Conservation (phyloP, 1,139 yeast species). For the Geotrichum candidum region DNA sequence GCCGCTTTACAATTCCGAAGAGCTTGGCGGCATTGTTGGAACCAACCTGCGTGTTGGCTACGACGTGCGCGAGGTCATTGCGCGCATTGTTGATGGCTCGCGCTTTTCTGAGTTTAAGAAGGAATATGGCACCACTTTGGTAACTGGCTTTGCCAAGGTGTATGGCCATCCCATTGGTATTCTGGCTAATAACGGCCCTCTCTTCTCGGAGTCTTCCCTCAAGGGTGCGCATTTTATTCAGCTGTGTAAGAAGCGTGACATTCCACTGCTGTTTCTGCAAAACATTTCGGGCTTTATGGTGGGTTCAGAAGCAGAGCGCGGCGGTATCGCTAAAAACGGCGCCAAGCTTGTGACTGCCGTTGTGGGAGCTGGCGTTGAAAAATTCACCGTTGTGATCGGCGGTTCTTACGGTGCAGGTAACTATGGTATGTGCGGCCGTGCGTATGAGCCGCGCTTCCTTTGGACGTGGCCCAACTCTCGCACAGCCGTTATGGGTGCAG, state of each 20-base stretch:
- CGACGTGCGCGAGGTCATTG: constrained; percentile 35
- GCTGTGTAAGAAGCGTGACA: constrained; percentile 34
- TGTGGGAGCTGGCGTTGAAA: constrained; percentile 34
- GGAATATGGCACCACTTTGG: constrained; percentile 33
- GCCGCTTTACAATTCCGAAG: constrained; percentile 32
- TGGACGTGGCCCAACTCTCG: constrained; percentile 37
- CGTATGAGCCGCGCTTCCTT: constrained; percentile 35
- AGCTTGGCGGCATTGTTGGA: constrained; percentile 34
- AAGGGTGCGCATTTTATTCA: constrained; percentile 37
- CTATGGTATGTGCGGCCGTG: constrained; percentile 38
- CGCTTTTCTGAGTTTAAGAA: constrained; percentile 33
- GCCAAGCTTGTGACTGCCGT: constrained; percentile 36
- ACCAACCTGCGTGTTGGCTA: constrained; percentile 32
- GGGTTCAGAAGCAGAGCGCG: constrained; percentile 35
- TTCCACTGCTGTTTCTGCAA: constrained; percentile 34
- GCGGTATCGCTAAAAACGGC: constrained; percentile 37
- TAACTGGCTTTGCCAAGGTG: constrained; percentile 32
- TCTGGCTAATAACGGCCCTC: constrained; percentile 36
- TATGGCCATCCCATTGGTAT: constrained; percentile 35
- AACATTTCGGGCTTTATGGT: constrained; percentile 37
- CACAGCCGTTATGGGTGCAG: constrained; percentile 37
- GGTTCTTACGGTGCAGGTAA: constrained; percentile 37
- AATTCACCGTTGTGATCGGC: constrained; percentile 34
- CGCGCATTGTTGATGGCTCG: constrained; percentile 36
- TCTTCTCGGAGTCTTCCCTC: constrained; percentile 33